Evolutionary conservation across 345 rosid species (phyloP), one percentile per base, ranked within the genome.

Genomic region (Lumnitzera littorea): DNA sequence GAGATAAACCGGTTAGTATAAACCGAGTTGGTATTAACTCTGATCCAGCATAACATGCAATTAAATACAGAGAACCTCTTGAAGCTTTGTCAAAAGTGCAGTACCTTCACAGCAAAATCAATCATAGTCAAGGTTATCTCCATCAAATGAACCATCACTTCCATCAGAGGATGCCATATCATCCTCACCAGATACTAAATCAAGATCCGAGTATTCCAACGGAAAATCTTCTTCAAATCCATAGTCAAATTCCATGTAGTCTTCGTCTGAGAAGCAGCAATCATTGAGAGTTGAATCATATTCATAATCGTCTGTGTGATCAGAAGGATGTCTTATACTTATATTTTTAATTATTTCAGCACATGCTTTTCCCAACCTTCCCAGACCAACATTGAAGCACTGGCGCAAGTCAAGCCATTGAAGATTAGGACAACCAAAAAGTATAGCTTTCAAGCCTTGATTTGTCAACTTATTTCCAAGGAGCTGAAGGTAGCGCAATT

Each of bases 131-230:
- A 36, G 10, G 43, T 36, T 36, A 36, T 5, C 7, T 36, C 43
- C 43, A 9, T 36, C 10, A 9, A 36, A 36, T 29, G 36, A 29
- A 9, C 43, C 10, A 31, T 66, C 63, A 24, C 72, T 55, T 24
- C 51, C 77, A 55, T 51, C 72, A 0, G 81, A 65, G 65, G 66
- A 50, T 29, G 60, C 81, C 67, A 68, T 62, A 61, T 54, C 58
- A 48, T 66, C 70, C 47, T 74, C 80, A 24, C 74, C 80, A n/a
- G 76, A 74, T 64, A 66, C 20, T 11, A 77, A 43, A 49, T 79
- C 80, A n/a, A 74, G 62, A 61, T 81, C 81, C 1, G 76, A 82
- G 66, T 67, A 64, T 53, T 77, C 80, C 41, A 43, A 72, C 4
- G 70, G 74, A 29, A 71, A 67, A 24, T 70, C 82, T 16, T 74